These are phyloP conservation scores for Hanseniaspora gamundiae DNA, from an alignment of 1,139 yeast species.

Conservation along the genomic window DNA sequence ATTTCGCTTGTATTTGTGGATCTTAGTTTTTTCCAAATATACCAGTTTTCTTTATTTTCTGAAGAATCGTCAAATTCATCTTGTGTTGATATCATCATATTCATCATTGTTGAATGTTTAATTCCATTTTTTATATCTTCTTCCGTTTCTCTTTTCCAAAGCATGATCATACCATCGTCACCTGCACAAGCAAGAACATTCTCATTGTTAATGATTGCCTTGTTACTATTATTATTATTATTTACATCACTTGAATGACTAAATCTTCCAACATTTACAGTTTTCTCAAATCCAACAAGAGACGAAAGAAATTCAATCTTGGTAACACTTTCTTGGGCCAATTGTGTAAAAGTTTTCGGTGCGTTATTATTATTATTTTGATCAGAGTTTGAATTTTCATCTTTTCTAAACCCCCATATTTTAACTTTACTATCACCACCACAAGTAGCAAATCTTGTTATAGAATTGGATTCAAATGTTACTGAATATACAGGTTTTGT, in stretches of 20 bases:
- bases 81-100: conserved; percentile 15
- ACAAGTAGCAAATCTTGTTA: conserved; percentile 59
- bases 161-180: conserved; percentile 78
- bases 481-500: conserved; percentile 70
- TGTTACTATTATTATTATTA: not conserved
- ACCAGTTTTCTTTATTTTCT: conserved; percentile 54
- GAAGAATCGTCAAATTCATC: conserved; percentile 32
- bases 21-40: conserved; percentile 20
- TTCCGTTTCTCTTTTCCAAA: conserved; percentile 58
- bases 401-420: conserved; percentile 32
- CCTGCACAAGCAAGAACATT: conserved; percentile 74
- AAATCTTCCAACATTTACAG: conserved; percentile 84
- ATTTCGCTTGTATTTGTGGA: conserved; percentile 41
- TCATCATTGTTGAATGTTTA: conserved; percentile 17
- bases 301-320: conserved; percentile 61
- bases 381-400: conserved; percentile 15
- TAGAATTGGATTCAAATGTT: conserved; percentile 31
- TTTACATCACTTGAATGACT: conserved; percentile 41
- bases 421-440: conserved; percentile 92
- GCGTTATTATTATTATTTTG: not conserved
- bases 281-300: conserved; percentile 78
- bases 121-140: conserved; percentile 46
- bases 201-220: not conserved
- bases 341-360: conserved; percentile 5
- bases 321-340: conserved; percentile 20